Percentiles rank a stretch among this genome's conserved stretches.
These are phyloP conservation scores for Mortierella sp. DNA, from an alignment of 371 early-diverging fungal species.

Conservation along the genomic window DNA sequence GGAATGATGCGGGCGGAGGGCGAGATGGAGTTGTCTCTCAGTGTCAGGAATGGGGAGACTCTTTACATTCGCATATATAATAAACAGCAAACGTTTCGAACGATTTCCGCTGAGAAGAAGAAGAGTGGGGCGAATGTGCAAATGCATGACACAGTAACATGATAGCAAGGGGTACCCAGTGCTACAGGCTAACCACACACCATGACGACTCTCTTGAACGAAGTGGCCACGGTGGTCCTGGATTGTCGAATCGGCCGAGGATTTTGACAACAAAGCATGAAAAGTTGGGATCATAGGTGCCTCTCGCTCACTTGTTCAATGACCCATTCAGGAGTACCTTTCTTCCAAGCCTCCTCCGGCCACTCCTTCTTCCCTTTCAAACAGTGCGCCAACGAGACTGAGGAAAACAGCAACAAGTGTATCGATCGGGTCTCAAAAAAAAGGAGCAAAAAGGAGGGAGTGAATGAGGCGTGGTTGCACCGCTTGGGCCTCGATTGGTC, in stretches of 20 bases:
- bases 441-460: not conserved
- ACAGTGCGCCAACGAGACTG: not conserved
- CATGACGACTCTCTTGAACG: not conserved
- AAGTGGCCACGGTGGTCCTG: not conserved
- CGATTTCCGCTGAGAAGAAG: not conserved
- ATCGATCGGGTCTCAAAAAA: slow-evolving; percentile 4
- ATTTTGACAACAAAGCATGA: not conserved
- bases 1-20: not conserved
- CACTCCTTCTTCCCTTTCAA: not conserved
- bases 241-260: too few relatives aligned
- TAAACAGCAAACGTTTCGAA: not conserved
- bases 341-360: not conserved
- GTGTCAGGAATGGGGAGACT: not conserved
- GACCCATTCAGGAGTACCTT: not conserved
- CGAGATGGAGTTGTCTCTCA: not conserved
- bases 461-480: not conserved
- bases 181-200: not conserved
- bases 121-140: not conserved
- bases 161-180: not conserved
- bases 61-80: not conserved
- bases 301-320: not conserved
- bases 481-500: not conserved
- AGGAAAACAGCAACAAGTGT: not conserved
- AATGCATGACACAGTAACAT: not conserved
- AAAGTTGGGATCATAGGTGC: not conserved